Evolutionary conservation across 2,329 filamentous ascomycete species (phyloP).

Genomic region (Ascochyta lentis): DNA sequence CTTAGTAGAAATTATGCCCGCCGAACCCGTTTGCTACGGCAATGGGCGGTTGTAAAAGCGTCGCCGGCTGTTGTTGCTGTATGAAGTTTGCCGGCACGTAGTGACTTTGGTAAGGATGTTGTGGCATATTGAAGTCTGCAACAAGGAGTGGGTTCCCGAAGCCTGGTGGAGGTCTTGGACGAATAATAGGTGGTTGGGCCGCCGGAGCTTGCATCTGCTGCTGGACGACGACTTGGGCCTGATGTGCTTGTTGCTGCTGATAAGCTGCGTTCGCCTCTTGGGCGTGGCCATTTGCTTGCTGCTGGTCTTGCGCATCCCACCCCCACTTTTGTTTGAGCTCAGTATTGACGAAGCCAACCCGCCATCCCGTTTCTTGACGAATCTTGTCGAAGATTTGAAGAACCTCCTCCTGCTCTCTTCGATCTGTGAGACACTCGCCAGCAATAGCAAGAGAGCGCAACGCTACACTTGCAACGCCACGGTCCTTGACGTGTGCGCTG

Average conservation of each 20-base stretch:
- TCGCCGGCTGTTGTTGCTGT: slow-evolving; percentile 34
- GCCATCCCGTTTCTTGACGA: slow-evolving; percentile 78
- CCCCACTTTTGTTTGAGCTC: slow-evolving; percentile 81
- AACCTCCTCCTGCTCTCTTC: slow-evolving; percentile 80
- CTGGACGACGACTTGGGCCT: slow-evolving; percentile 18
- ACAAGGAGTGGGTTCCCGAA: slow-evolving; percentile 73
- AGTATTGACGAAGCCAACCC: slow-evolving; percentile 72
- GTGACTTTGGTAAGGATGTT: slow-evolving; percentile 81
- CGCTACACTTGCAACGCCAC: slow-evolving; percentile 78
- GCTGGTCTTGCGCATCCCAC: slow-evolving; percentile 61
- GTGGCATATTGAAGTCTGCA: slow-evolving; percentile 77
- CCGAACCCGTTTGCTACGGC: slow-evolving; percentile 29
- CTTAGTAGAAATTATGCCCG: slow-evolving; percentile 30
- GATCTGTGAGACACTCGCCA: slow-evolving; percentile 72
- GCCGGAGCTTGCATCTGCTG: slow-evolving; percentile 23
- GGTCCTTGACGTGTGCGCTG: slow-evolving; percentile 81
- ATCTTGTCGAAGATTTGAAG: slow-evolving; percentile 78
- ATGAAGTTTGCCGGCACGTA: slow-evolving; percentile 74
- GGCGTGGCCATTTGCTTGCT: slow-evolving; percentile 23
- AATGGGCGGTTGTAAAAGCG: slow-evolving; percentile 30
- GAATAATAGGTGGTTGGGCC: slow-evolving; percentile 15
- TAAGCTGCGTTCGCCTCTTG: slow-evolving; percentile 33
- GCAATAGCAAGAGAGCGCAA: slow-evolving; percentile 81
- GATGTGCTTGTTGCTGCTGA: slow-evolving; percentile 29
- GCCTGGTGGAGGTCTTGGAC: slow-evolving; percentile 52